These are phyloP conservation scores for Withania somnifera DNA, from an alignment of 305 asterid species.

Conservation along the genomic window DNA sequence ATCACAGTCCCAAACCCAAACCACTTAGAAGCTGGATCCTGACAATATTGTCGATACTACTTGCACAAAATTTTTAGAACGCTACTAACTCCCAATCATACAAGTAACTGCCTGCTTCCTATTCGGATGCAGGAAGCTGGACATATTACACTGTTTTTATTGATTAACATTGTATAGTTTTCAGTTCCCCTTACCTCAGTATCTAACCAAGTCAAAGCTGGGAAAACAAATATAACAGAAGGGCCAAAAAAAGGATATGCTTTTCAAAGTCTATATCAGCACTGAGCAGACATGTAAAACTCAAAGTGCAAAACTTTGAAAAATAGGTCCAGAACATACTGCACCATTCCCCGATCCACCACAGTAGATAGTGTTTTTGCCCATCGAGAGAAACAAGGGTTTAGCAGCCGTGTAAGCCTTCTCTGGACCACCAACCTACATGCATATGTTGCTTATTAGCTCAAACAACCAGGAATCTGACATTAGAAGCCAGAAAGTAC, in stretches of 20 bases:
- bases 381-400: slow-evolving; percentile 82
- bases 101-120: neutral
- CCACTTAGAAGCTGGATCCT: neutral
- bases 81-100: neutral
- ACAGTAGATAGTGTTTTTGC: slow-evolving; percentile 70
- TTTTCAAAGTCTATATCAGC: neutral
- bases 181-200: neutral
- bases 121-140: neutral
- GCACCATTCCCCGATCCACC: slow-evolving; percentile 98
- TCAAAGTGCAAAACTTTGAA: neutral
- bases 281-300: neutral
- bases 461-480: slow-evolving; percentile 4
- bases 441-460: slow-evolving; percentile 1
- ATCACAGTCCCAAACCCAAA: neutral
- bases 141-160: neutral
- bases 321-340: slow-evolving; percentile 30
- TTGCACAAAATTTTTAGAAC: neutral
- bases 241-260: neutral
- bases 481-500: neutral
- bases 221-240: neutral
- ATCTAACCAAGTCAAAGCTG: neutral
- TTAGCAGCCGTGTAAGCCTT: slow-evolving; percentile 60
- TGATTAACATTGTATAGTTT: neutral
- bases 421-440: slow-evolving; percentile 88
- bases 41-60: neutral